These are phyloP conservation scores for Fusarium neocosmosporiellum DNA, from an alignment of 2,329 filamentous ascomycete species.

Conservation along the genomic window DNA sequence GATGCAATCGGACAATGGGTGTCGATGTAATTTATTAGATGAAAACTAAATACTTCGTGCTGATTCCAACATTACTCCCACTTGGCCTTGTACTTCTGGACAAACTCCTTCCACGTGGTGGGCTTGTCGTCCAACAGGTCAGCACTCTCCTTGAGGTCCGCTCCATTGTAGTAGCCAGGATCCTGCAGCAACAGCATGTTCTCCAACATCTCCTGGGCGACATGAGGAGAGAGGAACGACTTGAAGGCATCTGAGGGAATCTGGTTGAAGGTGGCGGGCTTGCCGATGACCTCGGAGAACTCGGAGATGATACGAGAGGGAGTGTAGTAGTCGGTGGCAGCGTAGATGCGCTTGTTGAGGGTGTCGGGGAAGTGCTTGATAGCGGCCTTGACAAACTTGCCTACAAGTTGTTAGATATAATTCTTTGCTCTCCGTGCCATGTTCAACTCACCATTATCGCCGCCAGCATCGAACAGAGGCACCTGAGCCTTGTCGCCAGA, in stretches of 20 bases:
- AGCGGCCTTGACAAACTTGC: conserved; percentile 50
- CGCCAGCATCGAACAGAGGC: conserved; percentile 52
- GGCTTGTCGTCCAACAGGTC: conserved; percentile 50
- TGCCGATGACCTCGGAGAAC: conserved; percentile 50
- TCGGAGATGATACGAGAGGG: conserved; percentile 47
- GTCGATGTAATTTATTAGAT: background rate
- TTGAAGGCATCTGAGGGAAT: conserved; percentile 51
- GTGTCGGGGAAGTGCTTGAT: conserved; percentile 44
- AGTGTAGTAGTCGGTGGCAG: conserved; percentile 51
- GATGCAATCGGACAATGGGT: too few relatives aligned
- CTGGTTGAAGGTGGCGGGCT: conserved; percentile 45
- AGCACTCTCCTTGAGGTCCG: conserved; percentile 47
- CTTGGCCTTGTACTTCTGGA: conserved; percentile 46
- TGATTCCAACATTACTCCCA: conserved; percentile 33
- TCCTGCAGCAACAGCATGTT: conserved; percentile 56
- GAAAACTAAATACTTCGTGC: background rate
- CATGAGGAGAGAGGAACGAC: conserved; percentile 44
- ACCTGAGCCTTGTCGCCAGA: conserved; percentile 46
- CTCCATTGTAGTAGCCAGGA: conserved; percentile 55
- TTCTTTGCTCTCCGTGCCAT: fast-evolving
- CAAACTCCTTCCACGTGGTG: conserved; percentile 52
- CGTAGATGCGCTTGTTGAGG: conserved; percentile 50
- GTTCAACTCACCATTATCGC: conserved; percentile 53
- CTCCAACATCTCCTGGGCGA: conserved; percentile 53
- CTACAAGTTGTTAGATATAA: conserved; percentile 3